phyloP scores from a whole-genome alignment of 2,329 filamentous ascomycete genomes.

The Calonectria honghensis region DNA sequence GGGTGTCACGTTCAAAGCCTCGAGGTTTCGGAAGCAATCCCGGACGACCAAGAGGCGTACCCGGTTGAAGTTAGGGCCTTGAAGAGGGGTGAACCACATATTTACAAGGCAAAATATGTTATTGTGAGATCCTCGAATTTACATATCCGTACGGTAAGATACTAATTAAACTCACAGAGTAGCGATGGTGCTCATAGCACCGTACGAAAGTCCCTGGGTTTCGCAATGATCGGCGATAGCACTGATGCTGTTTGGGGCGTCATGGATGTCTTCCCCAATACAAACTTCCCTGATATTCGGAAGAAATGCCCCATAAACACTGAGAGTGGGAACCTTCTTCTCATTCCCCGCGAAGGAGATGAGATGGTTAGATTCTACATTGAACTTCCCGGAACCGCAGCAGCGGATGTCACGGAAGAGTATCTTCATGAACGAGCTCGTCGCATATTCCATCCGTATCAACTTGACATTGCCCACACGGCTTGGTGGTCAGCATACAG shows the following conservation, averaged over 20 bases:
- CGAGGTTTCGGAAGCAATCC: not conserved
- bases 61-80: slow-evolving; percentile 40
- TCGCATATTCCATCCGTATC: slow-evolving; percentile 72
- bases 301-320: slow-evolving; percentile 72
- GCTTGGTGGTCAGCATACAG: slow-evolving; percentile 79
- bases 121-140: slow-evolving; percentile 37
- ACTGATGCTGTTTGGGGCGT: slow-evolving; percentile 69
- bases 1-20: slow-evolving; percentile 47
- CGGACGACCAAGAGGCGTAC: slow-evolving; percentile 21
- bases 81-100: not conserved
- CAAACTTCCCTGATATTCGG: slow-evolving; percentile 78
- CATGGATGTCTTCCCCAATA: slow-evolving; percentile 61
- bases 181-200: slow-evolving; percentile 55
- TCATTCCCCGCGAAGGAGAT: slow-evolving; percentile 76
- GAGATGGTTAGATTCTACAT: slow-evolving; percentile 76
- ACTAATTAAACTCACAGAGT: slow-evolving; percentile 6
- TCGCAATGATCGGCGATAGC: slow-evolving; percentile 73
- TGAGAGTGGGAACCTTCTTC: slow-evolving; percentile 72
- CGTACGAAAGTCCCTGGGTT: slow-evolving; percentile 74
- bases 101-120: slow-evolving; percentile 46
- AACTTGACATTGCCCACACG: slow-evolving; percentile 69
- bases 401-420: slow-evolving; percentile 67
- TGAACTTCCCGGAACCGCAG: slow-evolving; percentile 67
- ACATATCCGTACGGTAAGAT: not conserved
- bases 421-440: slow-evolving; percentile 62